Evolutionary conservation across 768 basidiomycete genomes (phyloP), one percentile per base, ranked within the genome.

Genomic region (Hericium rajendrae): DNA sequence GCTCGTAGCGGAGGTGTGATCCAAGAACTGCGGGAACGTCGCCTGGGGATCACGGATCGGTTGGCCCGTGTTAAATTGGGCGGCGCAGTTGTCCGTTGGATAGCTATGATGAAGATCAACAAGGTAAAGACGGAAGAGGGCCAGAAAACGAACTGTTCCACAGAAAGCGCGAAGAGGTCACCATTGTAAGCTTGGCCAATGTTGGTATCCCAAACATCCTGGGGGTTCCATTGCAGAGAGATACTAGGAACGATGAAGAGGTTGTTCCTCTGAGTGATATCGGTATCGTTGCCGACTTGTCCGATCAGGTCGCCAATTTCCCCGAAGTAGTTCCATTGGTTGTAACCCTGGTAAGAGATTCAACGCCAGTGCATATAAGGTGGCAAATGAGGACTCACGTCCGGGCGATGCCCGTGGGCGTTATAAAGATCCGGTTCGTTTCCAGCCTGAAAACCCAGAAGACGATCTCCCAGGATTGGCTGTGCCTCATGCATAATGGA

Each of bases 341-440:
- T 2, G 32, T 60, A 51, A 28, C 54, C 53, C 58, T 58, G 43
- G 26, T 38, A 20, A 38, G 13, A 15, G 43, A 56, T 48, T 43
- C 51, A 41, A 18, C n/a, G 32, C 32, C 32, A 32, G 32, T 3
- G 6, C n/a, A 8, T 1, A 39, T 12, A 57, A 11, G 22, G 9
- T 20, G 12, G 40, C n/a, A 22, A 20, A 5, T 8, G 12, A 12
- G n/a, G 37, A 65, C 66, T 37, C 40, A 53, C 65, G 18, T 8
- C 4, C 6, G 60, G 54, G 37, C 58, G 53, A 48, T 59, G 58
- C 16, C 55, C 61, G 12, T 53, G 62, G 37, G 41, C 58, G 10
- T 74, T 70, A 61, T 85, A 91, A 60, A 89, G 77, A 72, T 92
- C 88, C 15, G 88, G 88, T 69, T 91, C 88, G 66, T 91, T 89